Percentiles rank a stretch among this genome's conserved stretches.
Conservation (phyloP, 2,329 filamentous ascomycete species). For the Penicillium sp. region DNA sequence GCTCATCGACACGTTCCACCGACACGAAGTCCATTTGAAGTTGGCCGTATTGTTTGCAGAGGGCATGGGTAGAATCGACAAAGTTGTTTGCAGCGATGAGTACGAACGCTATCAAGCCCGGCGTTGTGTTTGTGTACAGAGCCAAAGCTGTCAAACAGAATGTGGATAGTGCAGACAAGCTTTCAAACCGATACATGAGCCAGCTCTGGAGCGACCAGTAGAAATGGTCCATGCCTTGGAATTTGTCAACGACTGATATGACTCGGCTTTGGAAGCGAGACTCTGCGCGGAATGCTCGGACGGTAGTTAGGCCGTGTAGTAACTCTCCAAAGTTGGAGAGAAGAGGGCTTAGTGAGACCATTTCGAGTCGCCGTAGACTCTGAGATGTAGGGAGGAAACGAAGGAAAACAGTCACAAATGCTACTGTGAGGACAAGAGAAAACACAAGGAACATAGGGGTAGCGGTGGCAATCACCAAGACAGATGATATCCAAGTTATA, state of each 20-base stretch:
- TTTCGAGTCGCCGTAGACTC: slow-evolving; percentile 79
- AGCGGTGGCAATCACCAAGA: slow-evolving; percentile 76
- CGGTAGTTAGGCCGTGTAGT: slow-evolving; percentile 80
- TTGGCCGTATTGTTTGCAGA: slow-evolving; percentile 79
- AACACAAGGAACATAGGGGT: slow-evolving; percentile 77
- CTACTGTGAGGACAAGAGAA: slow-evolving; percentile 64
- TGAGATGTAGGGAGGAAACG: slow-evolving; percentile 81
- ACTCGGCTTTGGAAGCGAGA: slow-evolving; percentile 77
- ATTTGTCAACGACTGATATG: slow-evolving; percentile 78
- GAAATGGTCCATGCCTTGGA: slow-evolving; percentile 95
- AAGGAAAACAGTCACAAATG: slow-evolving; percentile 73
- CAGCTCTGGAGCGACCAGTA: slow-evolving; percentile 88
- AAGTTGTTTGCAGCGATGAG: slow-evolving; percentile 67
- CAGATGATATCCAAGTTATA: slow-evolving; percentile 70
- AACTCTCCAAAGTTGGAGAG: slow-evolving; percentile 92
- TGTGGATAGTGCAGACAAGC: slow-evolving; percentile 70
- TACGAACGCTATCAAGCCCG: slow-evolving; percentile 81
- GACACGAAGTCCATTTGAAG: slow-evolving; percentile 92
- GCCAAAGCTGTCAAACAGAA: slow-evolving; percentile 74
- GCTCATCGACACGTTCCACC: slow-evolving; percentile 80
- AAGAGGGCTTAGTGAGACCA: slow-evolving; percentile 83
- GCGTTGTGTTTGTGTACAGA: slow-evolving; percentile 70
- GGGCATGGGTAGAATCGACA: slow-evolving; percentile 67
- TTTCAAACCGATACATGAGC: slow-evolving; percentile 78
- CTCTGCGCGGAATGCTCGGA: slow-evolving; percentile 79